Percentiles rank a stretch among this genome's conserved stretches.
Conservation (phyloP, 1,284 basidiomycete species). For the Melanopsichium pennsylvanicum region DNA sequence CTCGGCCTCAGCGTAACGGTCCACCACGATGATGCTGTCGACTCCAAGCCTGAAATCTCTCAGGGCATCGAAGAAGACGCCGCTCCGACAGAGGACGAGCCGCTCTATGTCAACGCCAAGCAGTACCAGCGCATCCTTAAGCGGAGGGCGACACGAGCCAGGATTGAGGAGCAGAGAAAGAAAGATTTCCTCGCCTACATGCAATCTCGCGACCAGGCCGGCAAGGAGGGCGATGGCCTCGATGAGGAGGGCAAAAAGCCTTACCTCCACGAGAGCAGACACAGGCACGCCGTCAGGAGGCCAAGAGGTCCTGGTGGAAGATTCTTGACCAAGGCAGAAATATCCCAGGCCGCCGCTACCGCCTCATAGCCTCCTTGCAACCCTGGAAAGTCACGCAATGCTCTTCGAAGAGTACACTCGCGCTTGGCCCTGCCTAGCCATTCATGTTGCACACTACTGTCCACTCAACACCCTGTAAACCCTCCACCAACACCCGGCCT, state of each 20-base stretch:
- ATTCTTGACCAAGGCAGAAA: slow-evolving; percentile 72
- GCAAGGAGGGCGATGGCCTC: slow-evolving; percentile 35
- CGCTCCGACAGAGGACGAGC: slow-evolving; percentile 54
- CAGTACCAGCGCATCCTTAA: slow-evolving; percentile 64
- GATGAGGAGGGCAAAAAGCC: slow-evolving; percentile 72
- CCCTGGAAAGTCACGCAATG: too few relatives aligned
- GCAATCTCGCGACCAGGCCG: slow-evolving; percentile 46
- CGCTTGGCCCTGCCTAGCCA: not conserved
- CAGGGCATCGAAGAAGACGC: slow-evolving; percentile 10
- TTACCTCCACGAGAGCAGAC: slow-evolving; percentile 94
- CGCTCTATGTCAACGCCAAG: slow-evolving; percentile 64
- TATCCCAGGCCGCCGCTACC: slow-evolving; percentile 23
- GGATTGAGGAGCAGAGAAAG: slow-evolving; percentile 60
- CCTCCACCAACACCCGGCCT: too few relatives aligned
- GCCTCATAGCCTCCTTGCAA: not conserved
- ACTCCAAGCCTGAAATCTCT: slow-evolving; percentile 10
- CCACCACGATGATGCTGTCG: slow-evolving; percentile 14
- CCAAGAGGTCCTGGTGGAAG: slow-evolving; percentile 95
- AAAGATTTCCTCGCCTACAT: slow-evolving; percentile 47
- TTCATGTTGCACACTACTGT: slow-evolving; percentile 15
- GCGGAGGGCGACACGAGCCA: slow-evolving; percentile 53
- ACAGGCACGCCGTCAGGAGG: slow-evolving; percentile 96
- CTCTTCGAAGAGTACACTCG: too few relatives aligned
- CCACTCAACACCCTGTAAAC: too few relatives aligned
- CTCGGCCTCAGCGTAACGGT: slow-evolving; percentile 30